Base-by-base conservation (phyloP, 225 moss, liverwort and hornwort species). In the Bryum argenteum region DNA sequence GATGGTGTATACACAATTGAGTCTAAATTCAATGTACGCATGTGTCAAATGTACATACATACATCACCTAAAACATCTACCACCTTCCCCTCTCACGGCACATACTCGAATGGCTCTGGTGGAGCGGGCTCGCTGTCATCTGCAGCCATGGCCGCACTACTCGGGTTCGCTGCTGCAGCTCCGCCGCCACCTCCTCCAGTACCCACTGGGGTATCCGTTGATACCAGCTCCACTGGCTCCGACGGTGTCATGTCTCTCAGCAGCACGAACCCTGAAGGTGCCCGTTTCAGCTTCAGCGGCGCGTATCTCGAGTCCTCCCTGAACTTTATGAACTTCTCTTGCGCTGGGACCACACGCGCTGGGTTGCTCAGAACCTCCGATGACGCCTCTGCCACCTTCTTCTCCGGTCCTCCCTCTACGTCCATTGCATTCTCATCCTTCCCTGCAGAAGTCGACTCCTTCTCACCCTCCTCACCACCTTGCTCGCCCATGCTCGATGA, bases 241-340 rank as follows among this genome's bases (percentile, higher is more conserved):
- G 97, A 87, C 16, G 97, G 97, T 2, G 86, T 84, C 77, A 87
- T 67, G 47, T 97, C 97, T 73, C 85, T 78, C 80, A 97, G 56
- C 86, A 97, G 82, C 77, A 97, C 92, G 61, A 97, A 97, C 0
- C 97, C 97, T 47, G 92, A 91, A 28, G 89, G 88, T 19, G 76
- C 76, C 73, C 93, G 89, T 58, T 92, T 91, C 80, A 91, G 40
- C 79, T 94, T 97, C 13, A 97, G 80, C 24, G 97, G 97, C 3
- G 90, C 85, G 67, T 94, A 97, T 58, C 97, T 82, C 1, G 85
- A 91, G 44, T 88, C 89, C 59, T 91, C 97, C 55, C 71, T 80
- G 48, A 97, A 97, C 86, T 92, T 97, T 55, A 97, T 92, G 21
- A 87, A 94, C 50, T 89, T 97, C 76, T 97, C 97, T 70, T 97